These are phyloP conservation scores for Pulicaria dysenterica DNA, from an alignment of 129 eudicot genomes.

Conservation along the genomic window DNA sequence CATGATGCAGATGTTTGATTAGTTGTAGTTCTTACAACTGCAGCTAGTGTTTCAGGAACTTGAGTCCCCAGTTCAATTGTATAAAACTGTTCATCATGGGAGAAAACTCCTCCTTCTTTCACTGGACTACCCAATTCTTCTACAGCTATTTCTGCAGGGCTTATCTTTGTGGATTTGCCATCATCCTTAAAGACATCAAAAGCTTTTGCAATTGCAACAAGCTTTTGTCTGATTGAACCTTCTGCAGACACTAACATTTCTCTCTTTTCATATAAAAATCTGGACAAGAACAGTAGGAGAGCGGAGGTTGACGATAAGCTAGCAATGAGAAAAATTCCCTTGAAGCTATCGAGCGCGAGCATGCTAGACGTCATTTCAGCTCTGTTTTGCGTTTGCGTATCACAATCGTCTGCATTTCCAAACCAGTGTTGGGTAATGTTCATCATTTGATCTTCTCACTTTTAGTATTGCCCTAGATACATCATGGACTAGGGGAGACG, in stretches of 20 bases:
- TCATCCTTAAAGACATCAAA: constrained; percentile 24
- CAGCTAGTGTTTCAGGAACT: constrained; percentile 10
- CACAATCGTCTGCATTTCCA: constrained; percentile 5
- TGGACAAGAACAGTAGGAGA: constrained; percentile 9
- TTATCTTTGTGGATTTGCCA: neutral
- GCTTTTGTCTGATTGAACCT: constrained; percentile 21
- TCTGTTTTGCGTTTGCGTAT: constrained; percentile 14
- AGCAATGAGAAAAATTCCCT: constrained; percentile 21
- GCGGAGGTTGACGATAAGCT: constrained; percentile 19
- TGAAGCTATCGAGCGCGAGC: constrained; percentile 22
- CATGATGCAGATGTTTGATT: neutral
- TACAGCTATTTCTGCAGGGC: constrained; percentile 9
- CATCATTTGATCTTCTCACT: constrained; percentile 21
- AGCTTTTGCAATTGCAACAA: constrained; percentile 9
- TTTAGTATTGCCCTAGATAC: constrained; percentile 17
- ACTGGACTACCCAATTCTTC: constrained; percentile 17
- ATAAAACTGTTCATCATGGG: constrained; percentile 18
- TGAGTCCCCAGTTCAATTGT: constrained; percentile 25
- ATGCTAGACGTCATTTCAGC: neutral
- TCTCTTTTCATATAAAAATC: constrained; percentile 17
- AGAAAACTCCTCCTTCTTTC: constrained; percentile 15
- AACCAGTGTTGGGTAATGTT: constrained; percentile 23
- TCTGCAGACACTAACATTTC: neutral
- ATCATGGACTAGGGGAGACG: constrained; percentile 21
- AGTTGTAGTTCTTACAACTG: neutral